Base-by-base conservation (phyloP, 805 yeast genomes). In the Priceomyces medius region DNA sequence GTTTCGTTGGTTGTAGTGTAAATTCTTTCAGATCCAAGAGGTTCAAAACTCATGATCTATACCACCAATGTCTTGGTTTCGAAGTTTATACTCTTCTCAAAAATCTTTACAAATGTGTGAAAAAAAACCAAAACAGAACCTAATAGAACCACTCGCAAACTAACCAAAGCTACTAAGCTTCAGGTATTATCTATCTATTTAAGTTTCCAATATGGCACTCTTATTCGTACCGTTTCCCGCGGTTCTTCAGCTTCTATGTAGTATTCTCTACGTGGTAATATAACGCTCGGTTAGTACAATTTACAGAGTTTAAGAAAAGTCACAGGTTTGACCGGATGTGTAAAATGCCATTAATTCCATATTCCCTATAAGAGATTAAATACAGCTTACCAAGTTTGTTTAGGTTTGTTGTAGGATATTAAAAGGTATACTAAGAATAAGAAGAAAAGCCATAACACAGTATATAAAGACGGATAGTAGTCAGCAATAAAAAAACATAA, bases 361-460 rank as follows among this genome's bases (percentile, higher is more conserved):
- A n/a, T n/a, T 26, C 14, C 5, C 10, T 26, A 5, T 9, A 6
- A n/a, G 9, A n/a, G 29, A 26, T n/a, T 26, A 6, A 26, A 26
- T 9, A 26, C 29, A n/a, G 14, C 4, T 26, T n/a, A 26, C 14
- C 29, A 26, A 26, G n/a, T 5, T 26, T 10, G 5, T 6, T 26
- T 26, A 26, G 29, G 29, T n/a, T 26, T n/a, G 10, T 6, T 9
- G 10, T 26, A 26, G 29, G n/a, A 26, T 26, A 26, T 26, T 26
- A 26, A 26, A 26, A 26, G 29, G 29, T 26, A 26, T 26, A 26
- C 29, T 26, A 26, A 26, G 29, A 26, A 5, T 26, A 26, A 26
- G 5, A 26, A 26, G 14, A n/a, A 14, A 26, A 26, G n/a, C 29
- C 5, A 26, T 9, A 26, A 26, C 29, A 26, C 10, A 26, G n/a